Base-by-base conservation (phyloP, 179 eudicot species). In the Beta macrorhiza region DNA sequence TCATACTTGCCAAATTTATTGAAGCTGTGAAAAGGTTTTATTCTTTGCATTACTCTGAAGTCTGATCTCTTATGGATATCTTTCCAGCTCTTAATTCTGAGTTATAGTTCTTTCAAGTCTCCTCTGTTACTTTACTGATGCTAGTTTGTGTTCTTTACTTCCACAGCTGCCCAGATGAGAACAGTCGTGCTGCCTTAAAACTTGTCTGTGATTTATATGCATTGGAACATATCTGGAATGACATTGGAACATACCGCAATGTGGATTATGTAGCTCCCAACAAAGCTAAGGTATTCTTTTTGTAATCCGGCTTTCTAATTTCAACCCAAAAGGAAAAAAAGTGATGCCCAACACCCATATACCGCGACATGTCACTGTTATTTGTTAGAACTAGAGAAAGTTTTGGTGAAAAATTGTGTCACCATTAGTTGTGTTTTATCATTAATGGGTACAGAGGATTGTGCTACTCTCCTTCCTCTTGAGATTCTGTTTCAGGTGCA, bases 191-290 rank as follows among this genome's bases (percentile, higher is more conserved):
- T 83, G 93, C 95, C 69, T 76, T 95, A 44, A 95, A 95, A 83
- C 98, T 95, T 71, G 90, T 88, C 0, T 93, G 99, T 69, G 98
- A 92, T 86, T 91, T 91, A 4, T 92, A 91, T 84, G 98, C 98
- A 20, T 83, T 96, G 95, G 92, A 96, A 79, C 92, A 96, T 62
- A 94, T 96, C 75, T 94, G 97, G 96, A 94, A 94, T n/a, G 98
- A 96, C 86, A 94, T 94, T 70, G 99, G 99, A 72, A 96, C 99
- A 59, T 96, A 94, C 79, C 94, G 99, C 79, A 96, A 94, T 85
- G 99, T 96, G 83, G 98, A 96, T 86, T 96, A 94, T 81, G 96
- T 96, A 68, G 97, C 99, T 67, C 99, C 98, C 5, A 96, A 96
- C 89, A 96, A 96, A 85, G 99, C 99, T 17, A 96, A 94, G 99